Conservation (phyloP, 805 yeast species). For the Cyberlindnera maritima region DNA sequence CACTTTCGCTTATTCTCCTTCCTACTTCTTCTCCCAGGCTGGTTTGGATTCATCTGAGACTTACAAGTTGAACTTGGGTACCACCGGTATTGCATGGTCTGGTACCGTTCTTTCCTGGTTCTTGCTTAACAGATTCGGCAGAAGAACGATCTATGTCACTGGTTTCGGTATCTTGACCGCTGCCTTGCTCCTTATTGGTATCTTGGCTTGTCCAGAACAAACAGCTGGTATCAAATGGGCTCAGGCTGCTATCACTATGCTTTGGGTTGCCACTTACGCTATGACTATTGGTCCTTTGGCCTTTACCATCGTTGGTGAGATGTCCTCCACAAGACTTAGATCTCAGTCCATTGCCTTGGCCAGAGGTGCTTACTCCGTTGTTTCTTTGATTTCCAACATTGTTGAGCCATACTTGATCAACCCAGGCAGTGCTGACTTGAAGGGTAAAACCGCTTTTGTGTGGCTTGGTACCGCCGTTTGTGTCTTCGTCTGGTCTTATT, state of each 20-base stretch:
- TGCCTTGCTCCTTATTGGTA: slow-evolving; percentile 17
- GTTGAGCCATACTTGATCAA: slow-evolving; percentile 51
- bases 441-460: slow-evolving; percentile 50
- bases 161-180: slow-evolving; percentile 28
- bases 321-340: slow-evolving; percentile 39
- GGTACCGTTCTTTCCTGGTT: slow-evolving; percentile 35
- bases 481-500: slow-evolving; percentile 40
- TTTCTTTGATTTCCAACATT: slow-evolving; percentile 33
- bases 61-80: slow-evolving; percentile 36
- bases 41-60: slow-evolving; percentile 36
- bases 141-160: slow-evolving; percentile 29
- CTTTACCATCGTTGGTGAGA: slow-evolving; percentile 37
- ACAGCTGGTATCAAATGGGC: slow-evolving; percentile 21
- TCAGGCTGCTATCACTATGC: slow-evolving; percentile 19
- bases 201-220: slow-evolving; percentile 17
- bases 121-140: slow-evolving; percentile 30
- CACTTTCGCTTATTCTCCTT: slow-evolving; percentile 42
- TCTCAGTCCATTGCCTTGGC: slow-evolving; percentile 37
- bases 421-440: slow-evolving; percentile 43
- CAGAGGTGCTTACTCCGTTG: slow-evolving; percentile 30
- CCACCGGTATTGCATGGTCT: slow-evolving; percentile 31
- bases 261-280: slow-evolving; percentile 30
- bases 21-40: slow-evolving; percentile 47
- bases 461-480: slow-evolving; percentile 27
- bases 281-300: slow-evolving; percentile 39